Evolutionary conservation across 345 rosid genomes (phyloP), one percentile per base, ranked within the genome.

Genomic region (Odontarrhena argentea): DNA sequence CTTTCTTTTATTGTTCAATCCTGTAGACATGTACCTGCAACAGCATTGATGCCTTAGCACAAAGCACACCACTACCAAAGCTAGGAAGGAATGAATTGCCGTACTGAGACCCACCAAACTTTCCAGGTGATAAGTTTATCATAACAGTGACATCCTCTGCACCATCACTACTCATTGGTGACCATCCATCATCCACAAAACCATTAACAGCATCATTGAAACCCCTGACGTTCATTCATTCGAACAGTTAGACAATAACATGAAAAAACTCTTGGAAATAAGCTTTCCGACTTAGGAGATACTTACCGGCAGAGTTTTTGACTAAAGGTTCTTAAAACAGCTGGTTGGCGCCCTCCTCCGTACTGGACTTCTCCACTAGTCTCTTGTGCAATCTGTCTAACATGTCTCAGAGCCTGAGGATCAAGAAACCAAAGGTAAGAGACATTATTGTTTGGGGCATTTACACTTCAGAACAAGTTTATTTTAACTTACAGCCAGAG

Each of bases 151-250:
- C 85, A 84, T 93, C 97, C 48, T 93, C 98, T 22, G 73, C 79
- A 14, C 97, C 97, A 64, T 90, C 98, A 36, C 87, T 82, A 54
- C 78, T 83, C 76, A 93, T 71, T 53, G 92, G 80, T 1, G 98
- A 84, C 97, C 98, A 93, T 40, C 98, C 97, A 66, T 90, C 97
- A 80, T 93, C 98, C 34, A 63, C 80, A 85, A 90, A 93, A 41
- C 98, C 92, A 74, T 88, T 87, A 45, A 93, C 87, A 62, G 97
- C 97, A 76, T 90, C 98, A 73, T 93, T 93, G 81, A 93, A 93
- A 18, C 98, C 96, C 90, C 97, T 93, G 76, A 36, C 43, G 63
- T 56, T 64, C 74, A 81, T 47, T 15, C 45, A 63, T 41, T 48
- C 40, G 63, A 50, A 32, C 38, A 74, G 14, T 68, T 10, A 55